Evolutionary conservation across 306 rosid genomes (phyloP).

Genomic region (Citrullus mucosospermus): DNA sequence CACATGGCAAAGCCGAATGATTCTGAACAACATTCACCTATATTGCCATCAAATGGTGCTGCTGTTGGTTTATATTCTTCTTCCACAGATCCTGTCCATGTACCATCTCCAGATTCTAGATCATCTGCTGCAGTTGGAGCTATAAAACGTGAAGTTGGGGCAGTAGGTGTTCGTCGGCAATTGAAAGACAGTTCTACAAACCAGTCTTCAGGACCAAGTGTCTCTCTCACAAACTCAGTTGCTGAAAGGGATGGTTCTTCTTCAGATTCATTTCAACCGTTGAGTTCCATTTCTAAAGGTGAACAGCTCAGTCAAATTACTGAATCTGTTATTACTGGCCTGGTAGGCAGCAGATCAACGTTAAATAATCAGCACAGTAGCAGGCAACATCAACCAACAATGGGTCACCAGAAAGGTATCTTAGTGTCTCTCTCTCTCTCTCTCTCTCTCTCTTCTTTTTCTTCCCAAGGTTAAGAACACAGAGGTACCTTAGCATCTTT

Average conservation of each 20-base stretch:
- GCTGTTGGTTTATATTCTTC: conserved; percentile 88
- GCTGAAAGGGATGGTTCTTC: conserved; percentile 48
- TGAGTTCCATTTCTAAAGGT: conserved; percentile 39
- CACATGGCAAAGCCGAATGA: conserved; percentile 41
- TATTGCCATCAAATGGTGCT: conserved; percentile 43
- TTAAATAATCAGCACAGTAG: conserved; percentile 42
- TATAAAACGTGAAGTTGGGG: conserved; percentile 93
- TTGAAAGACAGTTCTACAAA: conserved; percentile 42
- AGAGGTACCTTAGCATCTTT: not conserved
- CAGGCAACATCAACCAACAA: conserved; percentile 60
- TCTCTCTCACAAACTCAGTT: conserved; percentile 38
- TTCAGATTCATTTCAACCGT: conserved; percentile 54
- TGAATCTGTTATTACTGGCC: conserved; percentile 41
- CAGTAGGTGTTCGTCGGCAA: conserved; percentile 72
- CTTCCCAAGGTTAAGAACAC: not conserved
- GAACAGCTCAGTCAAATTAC: conserved; percentile 44
- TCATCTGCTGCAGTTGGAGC: conserved; percentile 84
- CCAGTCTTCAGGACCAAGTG: conserved; percentile 41
- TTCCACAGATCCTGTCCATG: conserved; percentile 95
- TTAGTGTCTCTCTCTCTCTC: not conserved
- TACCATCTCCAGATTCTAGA: conserved; percentile 95
- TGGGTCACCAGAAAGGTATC: conserved; percentile 88
- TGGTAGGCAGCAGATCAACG: conserved; percentile 36
- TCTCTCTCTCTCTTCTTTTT: no score
- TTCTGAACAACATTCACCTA: conserved; percentile 32